phyloP scores from a whole-genome alignment of 768 basidiomycete species.

The Strobilomyces dryophilus region DNA sequence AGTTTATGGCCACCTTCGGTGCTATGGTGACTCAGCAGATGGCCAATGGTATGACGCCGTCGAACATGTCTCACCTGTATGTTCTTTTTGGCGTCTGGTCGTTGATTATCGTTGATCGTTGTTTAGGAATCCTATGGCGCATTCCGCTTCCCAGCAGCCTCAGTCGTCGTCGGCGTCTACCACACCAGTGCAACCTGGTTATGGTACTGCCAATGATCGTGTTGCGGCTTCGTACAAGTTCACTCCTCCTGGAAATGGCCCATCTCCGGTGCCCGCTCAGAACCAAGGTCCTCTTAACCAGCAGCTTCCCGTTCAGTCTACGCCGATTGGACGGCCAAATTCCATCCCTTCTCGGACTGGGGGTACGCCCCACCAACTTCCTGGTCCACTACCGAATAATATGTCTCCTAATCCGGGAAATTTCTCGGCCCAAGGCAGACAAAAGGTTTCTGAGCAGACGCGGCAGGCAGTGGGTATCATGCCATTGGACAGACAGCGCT shows the following conservation, averaged over 20 bases:
- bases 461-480: conserved; percentile 17
- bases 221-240: conserved; percentile 16
- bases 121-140: conserved; percentile 16
- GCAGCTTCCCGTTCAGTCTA: conserved; percentile 31
- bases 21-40: conserved; percentile 24
- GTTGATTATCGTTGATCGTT: conserved; percentile 5
- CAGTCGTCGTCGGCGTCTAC: conserved; percentile 13
- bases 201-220: conserved; percentile 8
- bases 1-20: conserved; percentile 32
- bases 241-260: conserved; percentile 8
- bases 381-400: conserved; percentile 27
- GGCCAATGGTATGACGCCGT: conserved; percentile 17
- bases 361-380: conserved; percentile 36
- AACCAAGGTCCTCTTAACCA: conserved; percentile 16
- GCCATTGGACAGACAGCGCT: conserved; percentile 48
- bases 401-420: conserved; percentile 35
- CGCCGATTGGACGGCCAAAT: conserved; percentile 28
- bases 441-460: conserved; percentile 19
- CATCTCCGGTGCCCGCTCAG: conserved; percentile 22
- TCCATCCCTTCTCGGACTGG: conserved; percentile 36
- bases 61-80: conserved; percentile 33
- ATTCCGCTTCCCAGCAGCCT: conserved; percentile 18
- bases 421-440: conserved; percentile 18
- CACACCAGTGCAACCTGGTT: conserved; percentile 21
- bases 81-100: conserved; percentile 7